A percentile compares a stretch with the other conserved stretches of the same genome.
phyloP scores from a whole-genome alignment of 495 filamentous ascomycete genomes.

The Penicillium goetzii region DNA sequence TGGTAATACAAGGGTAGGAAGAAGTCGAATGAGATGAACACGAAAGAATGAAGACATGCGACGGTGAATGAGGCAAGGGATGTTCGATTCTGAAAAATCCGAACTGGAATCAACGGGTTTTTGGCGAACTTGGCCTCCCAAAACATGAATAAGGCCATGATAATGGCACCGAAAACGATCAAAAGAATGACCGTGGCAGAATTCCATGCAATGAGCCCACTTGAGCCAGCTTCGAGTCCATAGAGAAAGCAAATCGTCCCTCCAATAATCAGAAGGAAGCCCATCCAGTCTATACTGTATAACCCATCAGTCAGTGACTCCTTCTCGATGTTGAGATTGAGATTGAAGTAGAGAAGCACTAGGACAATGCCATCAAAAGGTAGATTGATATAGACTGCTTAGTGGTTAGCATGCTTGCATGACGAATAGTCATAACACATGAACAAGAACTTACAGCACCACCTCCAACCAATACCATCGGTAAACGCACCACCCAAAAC shows the following conservation, averaged over 20 bases:
- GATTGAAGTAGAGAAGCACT: neutral
- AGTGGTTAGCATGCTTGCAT: neutral
- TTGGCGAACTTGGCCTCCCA: slow-evolving; percentile 8
- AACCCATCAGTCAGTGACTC: slow-evolving; percentile 1
- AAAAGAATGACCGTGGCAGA: slow-evolving; percentile 77
- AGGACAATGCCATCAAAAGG: slow-evolving; percentile 2
- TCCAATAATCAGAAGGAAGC: slow-evolving; percentile 67
- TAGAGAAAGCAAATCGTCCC: slow-evolving; percentile 81
- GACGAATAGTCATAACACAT: neutral
- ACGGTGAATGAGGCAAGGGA: slow-evolving; percentile 8
- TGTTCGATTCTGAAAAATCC: slow-evolving; percentile 5
- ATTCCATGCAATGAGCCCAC: slow-evolving; percentile 71
- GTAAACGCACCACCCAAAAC: slow-evolving; percentile 4
- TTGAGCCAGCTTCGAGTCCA: slow-evolving; percentile 73
- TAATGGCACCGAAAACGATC: slow-evolving; percentile 40
- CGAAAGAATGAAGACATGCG: slow-evolving; percentile 9
- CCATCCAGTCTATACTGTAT: slow-evolving; percentile 42
- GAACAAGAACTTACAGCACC: neutral
- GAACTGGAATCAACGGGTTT: slow-evolving; percentile 14
- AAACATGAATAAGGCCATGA: slow-evolving; percentile 9
- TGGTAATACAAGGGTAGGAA: slow-evolving; percentile 18
- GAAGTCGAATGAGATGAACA: slow-evolving; percentile 15
- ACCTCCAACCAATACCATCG: slow-evolving; percentile 1
- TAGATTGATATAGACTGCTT: slow-evolving; percentile 8
- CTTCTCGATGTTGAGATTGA: neutral